Conservation (phyloP, 2,329 filamentous ascomycete genomes). For the Arthrinium puccinioides region DNA sequence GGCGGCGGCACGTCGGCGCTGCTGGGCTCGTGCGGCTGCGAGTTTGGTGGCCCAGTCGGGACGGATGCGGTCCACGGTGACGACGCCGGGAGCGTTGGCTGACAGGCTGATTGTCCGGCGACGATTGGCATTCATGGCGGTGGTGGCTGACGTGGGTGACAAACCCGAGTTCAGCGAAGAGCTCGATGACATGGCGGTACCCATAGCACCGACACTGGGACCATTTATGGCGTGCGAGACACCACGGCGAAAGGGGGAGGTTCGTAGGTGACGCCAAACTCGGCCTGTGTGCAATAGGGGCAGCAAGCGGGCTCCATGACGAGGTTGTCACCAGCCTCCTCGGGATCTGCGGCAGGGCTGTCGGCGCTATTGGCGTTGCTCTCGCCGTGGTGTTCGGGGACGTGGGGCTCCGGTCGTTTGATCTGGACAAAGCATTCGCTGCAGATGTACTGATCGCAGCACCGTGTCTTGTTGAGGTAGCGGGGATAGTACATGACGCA, state of each 20-base stretch:
- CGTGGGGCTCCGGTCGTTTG: constrained; percentile 71
- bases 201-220: constrained; percentile 39
- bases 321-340: constrained; percentile 55
- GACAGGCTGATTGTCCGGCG: constrained; percentile 59
- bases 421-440: constrained; percentile 99
- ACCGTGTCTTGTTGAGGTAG: constrained; percentile 88
- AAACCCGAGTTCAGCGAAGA: constrained; percentile 63
- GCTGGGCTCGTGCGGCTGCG: constrained; percentile 74
- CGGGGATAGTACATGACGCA: constrained; percentile 95
- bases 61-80: constrained; percentile 86
- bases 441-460: constrained; percentile 93
- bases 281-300: constrained; percentile 89
- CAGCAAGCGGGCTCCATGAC: constrained; percentile 89
- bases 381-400: constrained; percentile 61
- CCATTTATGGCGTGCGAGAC: constrained; percentile 57
- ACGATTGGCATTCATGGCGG: constrained; percentile 27
- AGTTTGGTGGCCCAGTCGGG: constrained; percentile 94
- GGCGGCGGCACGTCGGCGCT: constrained; percentile 79
- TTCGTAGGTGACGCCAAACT: constrained; percentile 95
- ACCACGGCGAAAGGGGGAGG: constrained; percentile 78
- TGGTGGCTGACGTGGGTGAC: constrained; percentile 30
- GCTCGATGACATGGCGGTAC: constrained; percentile 77
- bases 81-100: constrained; percentile 74
- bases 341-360: constrained; percentile 25
- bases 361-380: constrained; percentile 17